These are phyloP conservation scores for Theobroma grandiflorum DNA, from an alignment of 441 rosid species.

Conservation along the genomic window DNA sequence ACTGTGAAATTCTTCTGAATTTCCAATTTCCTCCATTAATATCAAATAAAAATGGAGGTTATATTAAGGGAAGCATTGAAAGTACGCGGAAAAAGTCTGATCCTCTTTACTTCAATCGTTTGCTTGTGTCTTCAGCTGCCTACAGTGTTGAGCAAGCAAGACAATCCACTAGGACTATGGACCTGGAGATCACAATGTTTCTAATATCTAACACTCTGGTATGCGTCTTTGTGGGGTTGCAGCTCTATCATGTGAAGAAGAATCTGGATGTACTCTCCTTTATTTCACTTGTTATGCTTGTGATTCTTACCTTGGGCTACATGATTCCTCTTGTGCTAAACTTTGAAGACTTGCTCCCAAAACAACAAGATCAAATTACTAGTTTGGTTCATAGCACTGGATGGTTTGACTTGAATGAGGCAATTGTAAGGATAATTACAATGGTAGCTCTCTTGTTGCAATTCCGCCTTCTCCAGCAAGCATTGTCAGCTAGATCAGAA, in stretches of 20 bases:
- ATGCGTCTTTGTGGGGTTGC: constrained; percentile 37
- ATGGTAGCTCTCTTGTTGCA: constrained; percentile 43
- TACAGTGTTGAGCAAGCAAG: not conserved
- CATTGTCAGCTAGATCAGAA: constrained; percentile 33
- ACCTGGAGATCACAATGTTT: constrained; percentile 36
- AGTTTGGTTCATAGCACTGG: constrained; percentile 4
- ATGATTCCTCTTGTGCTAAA: constrained; percentile 39
- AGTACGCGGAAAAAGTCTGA: constrained; percentile 36
- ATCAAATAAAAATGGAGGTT: constrained; percentile 22
- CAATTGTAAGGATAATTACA: constrained; percentile 30
- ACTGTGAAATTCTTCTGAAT: constrained; percentile 43
- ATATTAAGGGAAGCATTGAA: constrained; percentile 44
- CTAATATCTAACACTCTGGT: constrained; percentile 36
- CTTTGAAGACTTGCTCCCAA: constrained; percentile 33
- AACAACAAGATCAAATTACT: not conserved
- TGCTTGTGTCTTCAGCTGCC: constrained; percentile 25
- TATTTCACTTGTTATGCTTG: constrained; percentile 43
- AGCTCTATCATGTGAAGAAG: constrained; percentile 37
- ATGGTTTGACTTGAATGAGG: constrained; percentile 33
- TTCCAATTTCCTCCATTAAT: constrained; percentile 41
- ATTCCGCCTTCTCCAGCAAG: constrained; percentile 41
- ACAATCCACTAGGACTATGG: constrained; percentile 27
- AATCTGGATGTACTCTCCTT: constrained; percentile 38
- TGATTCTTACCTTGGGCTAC: constrained; percentile 41
- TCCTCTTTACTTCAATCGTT: constrained; percentile 40